Percentiles rank a stretch among this genome's conserved stretches.
Evolutionary conservation across 2,329 filamentous ascomycete species (phyloP).

Genomic region (Fulvia fulva): DNA sequence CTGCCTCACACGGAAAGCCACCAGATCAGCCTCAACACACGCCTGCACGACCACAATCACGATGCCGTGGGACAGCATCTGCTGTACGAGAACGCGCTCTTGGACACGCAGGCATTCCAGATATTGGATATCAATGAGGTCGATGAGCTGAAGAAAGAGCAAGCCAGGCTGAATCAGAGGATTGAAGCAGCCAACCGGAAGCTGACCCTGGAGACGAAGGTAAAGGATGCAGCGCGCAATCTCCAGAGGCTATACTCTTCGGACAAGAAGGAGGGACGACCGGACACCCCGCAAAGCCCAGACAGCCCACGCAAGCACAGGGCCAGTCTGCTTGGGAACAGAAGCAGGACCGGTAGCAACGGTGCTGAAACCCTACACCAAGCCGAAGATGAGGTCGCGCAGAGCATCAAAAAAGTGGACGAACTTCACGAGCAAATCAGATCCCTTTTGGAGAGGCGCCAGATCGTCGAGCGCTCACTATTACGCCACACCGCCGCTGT

Average conservation of each 20-base stretch:
- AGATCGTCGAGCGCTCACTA: slow-evolving; percentile 70
- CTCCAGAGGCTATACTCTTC: slow-evolving; percentile 75
- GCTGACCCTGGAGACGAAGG: slow-evolving; percentile 84
- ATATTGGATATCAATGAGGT: slow-evolving; percentile 89
- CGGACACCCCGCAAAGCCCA: slow-evolving; percentile 42
- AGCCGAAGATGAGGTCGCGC: slow-evolving; percentile 69
- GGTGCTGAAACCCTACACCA: slow-evolving; percentile 41
- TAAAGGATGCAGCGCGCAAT: slow-evolving; percentile 86
- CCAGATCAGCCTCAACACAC: slow-evolving; percentile 29
- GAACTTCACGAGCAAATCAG: slow-evolving; percentile 78
- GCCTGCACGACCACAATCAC: slow-evolving; percentile 25
- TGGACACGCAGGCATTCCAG: slow-evolving; percentile 80
- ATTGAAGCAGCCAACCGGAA: slow-evolving; percentile 79
- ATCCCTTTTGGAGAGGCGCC: slow-evolving; percentile 69
- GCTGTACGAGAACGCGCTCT: slow-evolving; percentile 86
- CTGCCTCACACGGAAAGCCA: slow-evolving; percentile 25
- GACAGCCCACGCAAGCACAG: slow-evolving; percentile 48
- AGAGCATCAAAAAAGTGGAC: slow-evolving; percentile 77
- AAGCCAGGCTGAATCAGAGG: slow-evolving; percentile 65
- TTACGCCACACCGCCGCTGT: slow-evolving; percentile 91
- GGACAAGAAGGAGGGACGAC: slow-evolving; percentile 47
- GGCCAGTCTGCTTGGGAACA: slow-evolving; percentile 42
- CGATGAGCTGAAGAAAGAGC: slow-evolving; percentile 85
- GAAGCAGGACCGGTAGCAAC: slow-evolving; percentile 43
- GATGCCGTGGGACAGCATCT: slow-evolving; percentile 79